phyloP scores from a whole-genome alignment of 352 stramenopile species.

The Halophytophthora polymorphica region DNA sequence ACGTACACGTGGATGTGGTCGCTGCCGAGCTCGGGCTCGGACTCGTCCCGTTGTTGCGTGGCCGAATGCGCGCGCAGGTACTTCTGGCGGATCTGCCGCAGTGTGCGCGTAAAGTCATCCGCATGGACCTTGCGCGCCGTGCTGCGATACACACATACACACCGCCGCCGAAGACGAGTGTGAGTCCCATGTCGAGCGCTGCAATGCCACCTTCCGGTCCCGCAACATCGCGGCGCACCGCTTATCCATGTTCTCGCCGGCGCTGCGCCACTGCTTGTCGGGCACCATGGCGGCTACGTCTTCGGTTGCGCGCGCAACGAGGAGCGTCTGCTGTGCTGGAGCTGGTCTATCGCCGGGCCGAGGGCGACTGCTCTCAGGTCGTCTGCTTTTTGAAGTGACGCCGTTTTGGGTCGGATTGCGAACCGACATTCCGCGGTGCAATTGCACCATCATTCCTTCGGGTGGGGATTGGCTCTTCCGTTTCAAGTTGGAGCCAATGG shows the following conservation, averaged over 20 bases:
- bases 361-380: not conserved
- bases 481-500: not conserved
- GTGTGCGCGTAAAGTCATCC: constrained; percentile 44
- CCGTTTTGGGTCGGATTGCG: constrained; percentile 10
- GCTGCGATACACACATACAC: constrained; percentile 11
- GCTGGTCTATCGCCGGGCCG: too few species aligned
- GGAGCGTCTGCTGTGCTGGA: too few species aligned
- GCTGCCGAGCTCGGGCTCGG: constrained; percentile 23
- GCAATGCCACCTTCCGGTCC: too few species aligned
- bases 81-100: constrained; percentile 38
- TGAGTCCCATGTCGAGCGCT: not conserved
- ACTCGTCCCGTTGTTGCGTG: not conserved
- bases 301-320: too few species aligned
- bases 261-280: constrained; percentile 54
- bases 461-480: too few species aligned
- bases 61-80: constrained; percentile 31
- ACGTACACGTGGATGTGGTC: constrained; percentile 82
- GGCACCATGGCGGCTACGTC: constrained; percentile 40
- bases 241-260: constrained; percentile 76
- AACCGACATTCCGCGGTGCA: not conserved
- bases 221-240: constrained; percentile 22
- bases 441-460: not conserved
- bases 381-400: constrained; percentile 9
- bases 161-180: not conserved
- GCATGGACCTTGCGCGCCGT: constrained; percentile 69